These are phyloP conservation scores for Triadica sebifera DNA, from an alignment of 345 rosid species.

Conservation along the genomic window DNA sequence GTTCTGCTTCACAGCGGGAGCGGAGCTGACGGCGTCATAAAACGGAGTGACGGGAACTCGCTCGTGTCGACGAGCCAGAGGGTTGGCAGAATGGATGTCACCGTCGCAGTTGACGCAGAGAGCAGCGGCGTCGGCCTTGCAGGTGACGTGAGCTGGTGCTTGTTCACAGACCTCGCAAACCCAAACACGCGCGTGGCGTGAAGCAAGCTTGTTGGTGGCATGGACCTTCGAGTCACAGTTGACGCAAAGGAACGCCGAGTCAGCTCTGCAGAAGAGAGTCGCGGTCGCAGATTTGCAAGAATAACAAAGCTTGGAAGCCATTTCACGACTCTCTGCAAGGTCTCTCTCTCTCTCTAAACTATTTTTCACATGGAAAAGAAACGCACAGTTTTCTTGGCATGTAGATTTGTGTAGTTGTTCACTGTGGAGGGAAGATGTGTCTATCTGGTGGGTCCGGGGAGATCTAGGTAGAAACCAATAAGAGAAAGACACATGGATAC, in stretches of 20 bases:
- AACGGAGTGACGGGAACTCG: slow-evolving; percentile 80
- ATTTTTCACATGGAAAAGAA: not conserved
- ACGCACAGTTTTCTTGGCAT: slow-evolving; percentile 2
- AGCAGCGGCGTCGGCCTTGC: slow-evolving; percentile 99
- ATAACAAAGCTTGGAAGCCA: slow-evolving; percentile 92
- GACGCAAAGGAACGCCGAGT: slow-evolving; percentile 84
- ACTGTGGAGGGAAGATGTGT: not conserved
- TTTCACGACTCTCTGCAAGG: not conserved
- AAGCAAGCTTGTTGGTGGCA: slow-evolving; percentile 91
- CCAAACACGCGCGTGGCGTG: slow-evolving; percentile 92
- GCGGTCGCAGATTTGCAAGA: slow-evolving; percentile 94
- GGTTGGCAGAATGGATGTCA: slow-evolving; percentile 96
- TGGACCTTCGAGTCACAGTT: slow-evolving; percentile 84
- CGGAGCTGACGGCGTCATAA: slow-evolving; percentile 51
- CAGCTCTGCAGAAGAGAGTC: slow-evolving; percentile 76
- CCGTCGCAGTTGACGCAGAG: slow-evolving; percentile 93
- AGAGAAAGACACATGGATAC: slow-evolving; percentile 29
- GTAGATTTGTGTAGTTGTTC: not conserved
- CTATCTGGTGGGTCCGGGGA: slow-evolving; percentile 63
- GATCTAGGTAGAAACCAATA: slow-evolving; percentile 43
- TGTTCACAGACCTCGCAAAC: slow-evolving; percentile 98
- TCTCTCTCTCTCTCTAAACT: not conserved
- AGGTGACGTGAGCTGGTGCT: slow-evolving; percentile 93
- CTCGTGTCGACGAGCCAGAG: slow-evolving; percentile 86
- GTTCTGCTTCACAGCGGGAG: slow-evolving; percentile 35